Conservation (phyloP, 805 yeast genomes). For the Lachancea quebecensis region DNA sequence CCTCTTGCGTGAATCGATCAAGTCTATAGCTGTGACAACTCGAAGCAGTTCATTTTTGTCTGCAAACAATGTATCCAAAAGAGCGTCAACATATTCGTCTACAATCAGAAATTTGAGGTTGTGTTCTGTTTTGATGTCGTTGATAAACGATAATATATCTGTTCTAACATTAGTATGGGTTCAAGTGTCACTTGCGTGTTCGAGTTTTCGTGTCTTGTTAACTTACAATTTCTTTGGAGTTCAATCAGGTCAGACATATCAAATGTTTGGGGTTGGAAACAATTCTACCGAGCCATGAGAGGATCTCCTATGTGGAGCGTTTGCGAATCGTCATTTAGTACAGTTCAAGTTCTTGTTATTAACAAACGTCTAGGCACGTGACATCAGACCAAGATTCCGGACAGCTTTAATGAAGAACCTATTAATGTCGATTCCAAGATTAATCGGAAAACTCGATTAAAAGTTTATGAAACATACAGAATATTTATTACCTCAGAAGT, state of each 20-base stretch:
- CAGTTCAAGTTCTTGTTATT: too few relatives aligned
- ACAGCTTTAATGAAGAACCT: too few relatives aligned
- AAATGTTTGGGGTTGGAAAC: not conserved
- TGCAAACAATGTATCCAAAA: conserved; percentile 41
- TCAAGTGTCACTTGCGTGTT: not conserved
- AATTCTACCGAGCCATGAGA: not conserved
- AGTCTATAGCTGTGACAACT: conserved; percentile 57
- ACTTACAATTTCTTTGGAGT: conserved; percentile 30
- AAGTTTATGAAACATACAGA: too few relatives aligned
- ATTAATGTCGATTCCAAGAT: too few relatives aligned
- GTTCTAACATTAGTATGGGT: not conserved
- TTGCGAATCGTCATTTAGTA: too few relatives aligned
- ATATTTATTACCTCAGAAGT: too few relatives aligned
- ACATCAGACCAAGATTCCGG: too few relatives aligned
- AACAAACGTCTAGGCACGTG: too few relatives aligned
- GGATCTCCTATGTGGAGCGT: too few relatives aligned
- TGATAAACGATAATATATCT: conserved; percentile 19
- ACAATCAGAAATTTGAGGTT: conserved; percentile 47
- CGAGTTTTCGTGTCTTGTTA: not conserved
- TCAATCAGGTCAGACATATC: conserved; percentile 35
- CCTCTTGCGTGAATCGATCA: conserved; percentile 50
- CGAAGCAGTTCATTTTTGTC: conserved; percentile 40
- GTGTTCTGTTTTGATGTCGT: conserved; percentile 38
- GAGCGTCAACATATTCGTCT: conserved; percentile 47
- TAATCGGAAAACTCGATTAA: too few relatives aligned